Conservation (phyloP, 768 basidiomycete genomes). For the Hygrocybe punicea region DNA sequence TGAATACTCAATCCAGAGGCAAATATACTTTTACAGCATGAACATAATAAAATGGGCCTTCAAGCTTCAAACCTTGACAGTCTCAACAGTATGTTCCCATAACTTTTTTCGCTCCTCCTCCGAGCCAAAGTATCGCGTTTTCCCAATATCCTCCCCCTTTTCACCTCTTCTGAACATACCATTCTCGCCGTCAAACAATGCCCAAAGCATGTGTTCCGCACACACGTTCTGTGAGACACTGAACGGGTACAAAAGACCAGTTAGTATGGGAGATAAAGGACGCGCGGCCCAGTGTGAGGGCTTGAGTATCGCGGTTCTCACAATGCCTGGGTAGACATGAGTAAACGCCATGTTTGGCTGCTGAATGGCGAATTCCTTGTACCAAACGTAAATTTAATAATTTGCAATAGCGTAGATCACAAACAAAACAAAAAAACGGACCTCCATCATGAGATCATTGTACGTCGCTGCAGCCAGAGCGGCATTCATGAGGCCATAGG, state of each 20-base stretch:
- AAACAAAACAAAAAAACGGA: too few species aligned
- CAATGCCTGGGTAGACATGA: conserved; percentile 33
- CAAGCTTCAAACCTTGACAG: conserved; percentile 7
- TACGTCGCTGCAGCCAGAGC: conserved; percentile 41
- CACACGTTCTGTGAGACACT: conserved; percentile 25
- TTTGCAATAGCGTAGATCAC: too few species aligned
- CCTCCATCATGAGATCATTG: conserved; percentile 54
- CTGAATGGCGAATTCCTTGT: conserved; percentile 31
- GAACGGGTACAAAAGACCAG: conserved; percentile 25
- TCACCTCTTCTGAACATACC: conserved; percentile 34
- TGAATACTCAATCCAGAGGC: too few species aligned
- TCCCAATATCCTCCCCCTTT: conserved; percentile 33
- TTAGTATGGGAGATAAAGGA: conserved; percentile 16
- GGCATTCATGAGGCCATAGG: conserved; percentile 35
- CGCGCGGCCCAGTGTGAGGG: conserved; percentile 25
- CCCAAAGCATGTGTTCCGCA: conserved; percentile 38
- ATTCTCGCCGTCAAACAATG: conserved; percentile 22
- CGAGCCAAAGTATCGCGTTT: conserved; percentile 33
- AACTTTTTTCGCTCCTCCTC: conserved; percentile 36
- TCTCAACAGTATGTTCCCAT: conserved; percentile 35
- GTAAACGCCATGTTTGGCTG: conserved; percentile 36
- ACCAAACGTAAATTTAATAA: not conserved
- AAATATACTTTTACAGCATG: too few species aligned
- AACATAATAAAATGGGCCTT: too few species aligned
- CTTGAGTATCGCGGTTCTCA: conserved; percentile 32